These are phyloP conservation scores for Aspergillus pseudotamarii DNA, from an alignment of 2,329 filamentous ascomycete genomes.

Conservation along the genomic window DNA sequence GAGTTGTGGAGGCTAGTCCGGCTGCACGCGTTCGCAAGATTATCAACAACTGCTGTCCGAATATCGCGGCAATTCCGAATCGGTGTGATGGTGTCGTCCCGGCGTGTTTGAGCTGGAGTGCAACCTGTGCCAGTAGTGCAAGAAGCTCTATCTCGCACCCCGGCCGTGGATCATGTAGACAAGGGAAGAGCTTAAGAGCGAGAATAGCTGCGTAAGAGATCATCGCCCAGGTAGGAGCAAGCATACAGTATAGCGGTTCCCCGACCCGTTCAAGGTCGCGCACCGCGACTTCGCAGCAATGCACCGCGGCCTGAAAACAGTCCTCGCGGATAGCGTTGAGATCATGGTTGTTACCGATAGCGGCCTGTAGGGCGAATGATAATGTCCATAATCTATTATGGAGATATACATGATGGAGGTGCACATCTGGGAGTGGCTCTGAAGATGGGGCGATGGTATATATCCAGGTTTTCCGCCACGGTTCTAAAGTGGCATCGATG, in stretches of 20 bases:
- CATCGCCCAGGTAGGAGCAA: conserved; percentile 39
- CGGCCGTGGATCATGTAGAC: conserved; percentile 19
- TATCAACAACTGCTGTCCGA: conserved; percentile 32
- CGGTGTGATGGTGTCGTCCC: conserved; percentile 32
- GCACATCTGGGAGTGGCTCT: conserved; percentile 21
- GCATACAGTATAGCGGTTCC: conserved; percentile 34
- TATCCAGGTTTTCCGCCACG: conserved; percentile 27
- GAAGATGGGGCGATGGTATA: conserved; percentile 9
- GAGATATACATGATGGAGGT: conserved; percentile 30
- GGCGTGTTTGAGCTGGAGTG: conserved; percentile 29
- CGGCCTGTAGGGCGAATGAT: conserved; percentile 28
- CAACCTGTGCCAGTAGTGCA: conserved; percentile 28
- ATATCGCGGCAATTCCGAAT: conserved; percentile 32
- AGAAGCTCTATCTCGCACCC: conserved; percentile 30
- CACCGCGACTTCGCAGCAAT: conserved; percentile 32
- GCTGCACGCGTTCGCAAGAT: conserved; percentile 28
- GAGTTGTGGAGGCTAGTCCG: conserved; percentile 3
- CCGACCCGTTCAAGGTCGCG: conserved; percentile 27
- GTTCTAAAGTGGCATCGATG: conserved; percentile 24
- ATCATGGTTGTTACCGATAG: conserved; percentile 11
- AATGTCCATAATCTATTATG: conserved; percentile 33
- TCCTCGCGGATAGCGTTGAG: conserved; percentile 26
- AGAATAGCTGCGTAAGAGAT: conserved; percentile 33
- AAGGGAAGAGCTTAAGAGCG: conserved; percentile 28
- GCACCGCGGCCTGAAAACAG: conserved; percentile 31